Base-by-base conservation (phyloP, 2,329 filamentous ascomycete species). In the Dryadomyces sulphureus region DNA sequence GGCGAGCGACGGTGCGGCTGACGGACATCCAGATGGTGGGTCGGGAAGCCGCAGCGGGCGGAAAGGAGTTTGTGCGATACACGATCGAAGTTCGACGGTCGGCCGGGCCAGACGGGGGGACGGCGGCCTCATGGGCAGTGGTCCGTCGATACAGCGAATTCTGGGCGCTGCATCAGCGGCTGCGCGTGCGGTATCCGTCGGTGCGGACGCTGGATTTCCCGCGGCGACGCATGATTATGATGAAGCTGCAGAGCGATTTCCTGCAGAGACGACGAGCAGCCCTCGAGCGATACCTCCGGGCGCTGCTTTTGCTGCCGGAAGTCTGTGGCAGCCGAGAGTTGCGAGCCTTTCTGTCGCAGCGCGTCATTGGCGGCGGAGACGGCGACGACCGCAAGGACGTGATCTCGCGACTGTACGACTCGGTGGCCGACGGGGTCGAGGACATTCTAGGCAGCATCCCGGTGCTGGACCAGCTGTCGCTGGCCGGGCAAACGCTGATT, bases 91-190 rank as follows among this genome's bases (percentile, higher is more conserved):
- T 98, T 3, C 81, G 84, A 54, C 75, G 90, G 48, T 82, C 89
- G 56, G 88, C 89, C 2, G 90, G 89, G 16, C 90, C 11, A 96
- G 57, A 86, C 94, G 61, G 94, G 96, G 84, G 27, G 27, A 85
- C 89, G 4, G 87, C 90, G n/a, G 90, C 90, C 0, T 84, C 85
- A 3, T 98, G 92, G 92, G 78, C 82, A 14, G 79, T 98, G 38
- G 84, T 86, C n/a, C 77, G 90, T 47, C 77, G 92, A 53, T 98
- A 98, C 60, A 94, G 88, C 65, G 90, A 96, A 62, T 98, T 98
- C 56, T 88, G 94, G 56, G 89, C 95, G 52, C 75, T 98, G 17
- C 87, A 98, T 59, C 92, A 95, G 59, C 83, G 82, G 46, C 72
- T 98, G 22, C 81, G 92, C 45, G 74, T 80, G 35, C 78, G 83